Conservation (phyloP, 2,329 filamentous ascomycete genomes). For the Paraphaeosphaeria sporulosa region DNA sequence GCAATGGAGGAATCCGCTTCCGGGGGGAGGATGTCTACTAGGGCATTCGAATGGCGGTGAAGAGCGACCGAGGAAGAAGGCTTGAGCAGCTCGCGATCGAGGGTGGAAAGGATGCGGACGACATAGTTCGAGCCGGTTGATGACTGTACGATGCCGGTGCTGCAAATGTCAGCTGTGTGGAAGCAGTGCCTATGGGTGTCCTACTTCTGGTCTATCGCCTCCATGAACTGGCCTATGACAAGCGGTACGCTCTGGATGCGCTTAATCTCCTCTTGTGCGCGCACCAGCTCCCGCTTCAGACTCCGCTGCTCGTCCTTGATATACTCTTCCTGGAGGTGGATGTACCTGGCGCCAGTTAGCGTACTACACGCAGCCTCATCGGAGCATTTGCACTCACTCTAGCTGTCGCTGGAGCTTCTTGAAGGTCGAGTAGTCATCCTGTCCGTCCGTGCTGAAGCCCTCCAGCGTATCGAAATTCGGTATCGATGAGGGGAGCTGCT, state of each 20-base stretch:
- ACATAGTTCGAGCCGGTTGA: constrained; percentile 99
- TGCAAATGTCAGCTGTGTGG: constrained; percentile 49
- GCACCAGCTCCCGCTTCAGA: constrained; percentile 94
- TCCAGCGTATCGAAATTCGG: constrained; percentile 91
- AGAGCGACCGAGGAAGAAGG: constrained; percentile 96
- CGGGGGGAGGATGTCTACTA: constrained; percentile 98
- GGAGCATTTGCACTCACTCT: constrained; percentile 67
- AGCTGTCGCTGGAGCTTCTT: constrained; percentile 97
- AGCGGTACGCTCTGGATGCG: constrained; percentile 97
- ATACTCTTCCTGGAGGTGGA: constrained; percentile 98
- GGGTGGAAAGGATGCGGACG: constrained; percentile 95
- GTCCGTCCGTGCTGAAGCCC: constrained; percentile 78
- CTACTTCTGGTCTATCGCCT: constrained; percentile 99
- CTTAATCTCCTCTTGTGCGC: constrained; percentile 99
- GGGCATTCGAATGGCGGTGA: constrained; percentile 96
- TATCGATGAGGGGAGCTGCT: constrained; percentile 78
- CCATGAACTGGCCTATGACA: constrained; percentile 99
- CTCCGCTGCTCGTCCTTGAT: constrained; percentile 99
- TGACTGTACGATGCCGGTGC: constrained; percentile 97
- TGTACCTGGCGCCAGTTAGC: constrained; percentile 68
- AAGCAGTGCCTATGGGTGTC: constrained; percentile 30
- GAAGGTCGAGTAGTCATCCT: constrained; percentile 91
- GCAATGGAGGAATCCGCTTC: constrained; percentile 99
- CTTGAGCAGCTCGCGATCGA: constrained; percentile 97
- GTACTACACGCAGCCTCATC: constrained; percentile 13